Base-by-base conservation (phyloP, 1,139 yeast genomes). In the Suhomyces atakaporum region DNA sequence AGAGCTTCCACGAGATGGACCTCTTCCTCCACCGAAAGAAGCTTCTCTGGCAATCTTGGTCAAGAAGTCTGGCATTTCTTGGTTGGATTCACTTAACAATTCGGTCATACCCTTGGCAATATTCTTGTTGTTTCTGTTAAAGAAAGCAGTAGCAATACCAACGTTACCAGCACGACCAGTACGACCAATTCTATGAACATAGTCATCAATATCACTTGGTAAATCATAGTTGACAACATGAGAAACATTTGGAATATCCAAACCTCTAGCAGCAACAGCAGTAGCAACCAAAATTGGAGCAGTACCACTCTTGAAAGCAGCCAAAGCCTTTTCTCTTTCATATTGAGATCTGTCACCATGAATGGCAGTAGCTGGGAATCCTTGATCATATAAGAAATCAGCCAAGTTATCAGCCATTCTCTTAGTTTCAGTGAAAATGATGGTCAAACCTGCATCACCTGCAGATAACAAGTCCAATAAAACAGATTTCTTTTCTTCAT, bases 161-260 rank as follows among this genome's bases (percentile, higher is more conserved):
- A 86, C 88, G 62, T 97, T 79, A 25, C 98, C 98, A 36, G 97
- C 99, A 77, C 99, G 87, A 8, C 98, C 99, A 38, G 98, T 92
- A 75, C 99, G 86, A 66, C 98, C 98, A 45, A 94, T 97, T 72
- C 99, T 84, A 66, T 92, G 98, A 58, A 92, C 71, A 60, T 92
- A 94, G 27, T 89, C 77, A 49, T 92, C 98, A 54, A 85, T 82
- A 16, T 85, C 73, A 58, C 88, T 87, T 35, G 98, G 98, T 95
- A 94, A 88, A 57, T 94, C 98, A 60, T 75, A 94, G 63, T 92
- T 92, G 54, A 92, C 76, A 36, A 92, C 98, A 42, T 84, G 81
- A 60, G 89, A 97, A 60, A 92, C 89, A 66, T 90, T 90, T 44
- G 97, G 97, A 57, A 92, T 92, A 84, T 92, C 99, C 58, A 92